phyloP scores from a whole-genome alignment of 345 rosid species.

The Boechera stricta region DNA sequence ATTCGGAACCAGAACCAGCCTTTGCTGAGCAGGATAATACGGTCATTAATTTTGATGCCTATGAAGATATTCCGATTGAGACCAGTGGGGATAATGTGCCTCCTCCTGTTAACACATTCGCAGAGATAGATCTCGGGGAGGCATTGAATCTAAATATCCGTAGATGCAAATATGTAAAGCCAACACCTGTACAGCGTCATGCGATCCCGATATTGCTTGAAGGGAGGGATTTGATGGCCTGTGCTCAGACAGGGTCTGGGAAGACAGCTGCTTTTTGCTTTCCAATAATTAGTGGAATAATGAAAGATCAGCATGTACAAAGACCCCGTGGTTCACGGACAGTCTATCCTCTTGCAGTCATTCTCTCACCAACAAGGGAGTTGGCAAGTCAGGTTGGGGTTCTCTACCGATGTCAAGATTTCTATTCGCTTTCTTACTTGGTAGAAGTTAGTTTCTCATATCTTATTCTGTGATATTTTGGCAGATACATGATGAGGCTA shows the following conservation, averaged over 20 bases:
- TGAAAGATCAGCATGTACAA: conserved; percentile 70
- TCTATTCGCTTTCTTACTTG: conserved; percentile 1
- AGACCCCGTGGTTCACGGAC: conserved; percentile 88
- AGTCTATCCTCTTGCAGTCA: conserved; percentile 89
- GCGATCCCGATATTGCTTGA: conserved; percentile 84
- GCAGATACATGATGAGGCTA: conserved; percentile 99
- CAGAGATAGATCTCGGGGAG: conserved; percentile 92
- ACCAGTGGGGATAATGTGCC: conserved; percentile 98
- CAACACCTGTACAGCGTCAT: conserved; percentile 95
- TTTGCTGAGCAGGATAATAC: conserved; percentile 69
- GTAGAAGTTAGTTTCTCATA: conserved; percentile 24
- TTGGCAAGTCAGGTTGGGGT: conserved; percentile 90
- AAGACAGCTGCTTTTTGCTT: conserved; percentile 99
- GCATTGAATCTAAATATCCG: conserved; percentile 79
- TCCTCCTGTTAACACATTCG: conserved; percentile 84
- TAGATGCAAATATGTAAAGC: conserved; percentile 96
- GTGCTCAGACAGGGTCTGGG: conserved; percentile 99
- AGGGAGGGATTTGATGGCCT: conserved; percentile 98
- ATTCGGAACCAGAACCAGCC: conserved; percentile 53
- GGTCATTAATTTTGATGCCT: conserved; percentile 92
- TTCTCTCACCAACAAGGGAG: conserved; percentile 97
- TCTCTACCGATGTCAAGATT: conserved; percentile 3
- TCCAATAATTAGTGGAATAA: conserved; percentile 92
- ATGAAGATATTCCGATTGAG: conserved; percentile 97
- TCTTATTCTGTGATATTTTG: conserved; percentile 26